Conservation (phyloP, 169 alveolate species). For the Plasmodium inui region DNA sequence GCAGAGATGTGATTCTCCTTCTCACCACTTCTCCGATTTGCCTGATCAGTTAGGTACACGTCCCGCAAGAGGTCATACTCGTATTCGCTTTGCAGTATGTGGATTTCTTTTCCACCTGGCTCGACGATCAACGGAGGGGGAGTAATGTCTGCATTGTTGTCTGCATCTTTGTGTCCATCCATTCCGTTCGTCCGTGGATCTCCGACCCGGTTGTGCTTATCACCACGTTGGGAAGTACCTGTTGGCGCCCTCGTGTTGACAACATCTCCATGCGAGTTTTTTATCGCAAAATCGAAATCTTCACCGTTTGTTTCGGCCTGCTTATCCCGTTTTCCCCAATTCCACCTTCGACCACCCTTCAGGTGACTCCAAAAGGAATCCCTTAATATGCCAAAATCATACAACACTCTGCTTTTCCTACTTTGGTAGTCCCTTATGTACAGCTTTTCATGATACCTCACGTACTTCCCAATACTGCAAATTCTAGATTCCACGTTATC, state of each 20-base stretch:
- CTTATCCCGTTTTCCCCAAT: not conserved
- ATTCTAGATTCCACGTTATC: slow-evolving; percentile 1
- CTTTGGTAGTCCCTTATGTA: not conserved
- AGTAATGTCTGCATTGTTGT: not conserved
- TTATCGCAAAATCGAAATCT: not conserved
- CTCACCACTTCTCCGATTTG: not conserved
- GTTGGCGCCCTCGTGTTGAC: not conserved
- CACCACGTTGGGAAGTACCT: not conserved
- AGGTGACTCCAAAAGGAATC: not conserved
- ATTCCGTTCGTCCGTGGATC: not conserved
- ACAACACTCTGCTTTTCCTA: not conserved
- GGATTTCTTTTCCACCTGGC: not conserved
- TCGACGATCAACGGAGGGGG: not conserved
- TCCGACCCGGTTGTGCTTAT: not conserved
- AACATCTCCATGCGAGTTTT: not conserved
- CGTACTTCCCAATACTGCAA: slow-evolving; percentile 13
- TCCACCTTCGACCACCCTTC: not conserved
- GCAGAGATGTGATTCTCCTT: not conserved
- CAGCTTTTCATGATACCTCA: slow-evolving; percentile 26
- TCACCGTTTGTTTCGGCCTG: not conserved
- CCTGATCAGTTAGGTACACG: not conserved
- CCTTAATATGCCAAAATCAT: slow-evolving; percentile 1
- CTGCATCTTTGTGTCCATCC: not conserved
- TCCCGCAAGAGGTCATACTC: slow-evolving; percentile 5
- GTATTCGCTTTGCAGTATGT: slow-evolving; percentile 3